These are phyloP conservation scores for Clonostachys sp. DNA, from an alignment of 2,329 filamentous ascomycete genomes.

Conservation along the genomic window DNA sequence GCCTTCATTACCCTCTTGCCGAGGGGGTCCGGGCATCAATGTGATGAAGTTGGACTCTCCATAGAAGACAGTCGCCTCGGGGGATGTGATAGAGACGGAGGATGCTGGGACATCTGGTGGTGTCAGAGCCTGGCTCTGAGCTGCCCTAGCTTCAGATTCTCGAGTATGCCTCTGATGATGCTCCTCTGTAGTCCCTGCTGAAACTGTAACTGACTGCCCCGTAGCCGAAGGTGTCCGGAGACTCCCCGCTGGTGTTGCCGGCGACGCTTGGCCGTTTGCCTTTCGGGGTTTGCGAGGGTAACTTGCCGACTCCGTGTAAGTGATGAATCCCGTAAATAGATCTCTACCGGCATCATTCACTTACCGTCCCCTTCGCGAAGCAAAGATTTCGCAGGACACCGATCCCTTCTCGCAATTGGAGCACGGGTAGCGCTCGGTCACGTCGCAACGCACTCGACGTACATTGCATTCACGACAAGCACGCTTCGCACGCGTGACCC, in stretches of 20 bases:
- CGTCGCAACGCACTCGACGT: conserved; percentile 26
- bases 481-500: conserved; percentile 19
- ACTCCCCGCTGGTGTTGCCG: neutral
- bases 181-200: neutral
- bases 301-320: neutral
- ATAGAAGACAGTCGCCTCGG: conserved; percentile 20
- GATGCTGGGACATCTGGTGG: neutral
- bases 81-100: neutral
- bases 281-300: neutral
- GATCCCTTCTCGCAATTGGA: conserved; percentile 19
- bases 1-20: neutral
- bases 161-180: neutral
- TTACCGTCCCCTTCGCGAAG: conserved; percentile 24
- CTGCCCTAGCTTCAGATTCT: neutral
- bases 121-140: neutral
- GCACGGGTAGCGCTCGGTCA: conserved; percentile 24
- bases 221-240: neutral
- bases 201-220: neutral
- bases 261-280: neutral
- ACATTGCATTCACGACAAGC: conserved; percentile 26
- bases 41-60: conserved; percentile 33
- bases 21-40: conserved; percentile 16
- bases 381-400: conserved; percentile 20
- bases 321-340: too few relatives aligned
- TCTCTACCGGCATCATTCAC: neutral